These are phyloP conservation scores for Wallacemonas sp. DNA, from an alignment of 208 protist genomes.

Conservation along the genomic window DNA sequence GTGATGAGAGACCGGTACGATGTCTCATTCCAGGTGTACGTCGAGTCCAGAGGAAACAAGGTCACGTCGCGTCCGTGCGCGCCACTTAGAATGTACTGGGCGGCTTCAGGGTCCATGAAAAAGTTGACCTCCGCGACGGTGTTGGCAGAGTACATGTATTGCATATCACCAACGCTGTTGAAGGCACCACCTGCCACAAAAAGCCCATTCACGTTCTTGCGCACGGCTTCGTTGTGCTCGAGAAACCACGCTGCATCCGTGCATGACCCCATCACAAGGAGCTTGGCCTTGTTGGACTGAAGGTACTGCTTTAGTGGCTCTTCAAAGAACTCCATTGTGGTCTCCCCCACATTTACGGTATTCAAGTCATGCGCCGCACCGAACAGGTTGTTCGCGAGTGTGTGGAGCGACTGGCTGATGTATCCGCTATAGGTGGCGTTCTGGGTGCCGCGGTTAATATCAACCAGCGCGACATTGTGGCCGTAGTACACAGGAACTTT, in stretches of 20 bases:
- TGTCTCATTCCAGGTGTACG: conserved; percentile 29
- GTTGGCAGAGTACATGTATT: conserved; percentile 45
- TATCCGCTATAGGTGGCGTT: conserved; percentile 8
- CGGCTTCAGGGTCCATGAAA: conserved; percentile 65
- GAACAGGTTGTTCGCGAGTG: conserved; percentile 31
- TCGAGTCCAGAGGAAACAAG: conserved; percentile 50
- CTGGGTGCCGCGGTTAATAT: conserved; percentile 13
- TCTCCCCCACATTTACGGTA: background rate
- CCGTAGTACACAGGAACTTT: conserved; percentile 54
- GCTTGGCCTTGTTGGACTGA: conserved; percentile 23
- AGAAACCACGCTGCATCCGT: conserved; percentile 76
- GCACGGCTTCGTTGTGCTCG: conserved; percentile 16
- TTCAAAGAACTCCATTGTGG: conserved; percentile 18
- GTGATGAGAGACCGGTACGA: conserved; percentile 41
- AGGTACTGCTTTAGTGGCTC: conserved; percentile 34
- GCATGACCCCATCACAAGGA: conserved; percentile 57
- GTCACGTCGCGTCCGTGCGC: conserved; percentile 47
- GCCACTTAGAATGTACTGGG: conserved; percentile 47
- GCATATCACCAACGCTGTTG: conserved; percentile 30
- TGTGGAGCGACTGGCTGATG: conserved; percentile 8
- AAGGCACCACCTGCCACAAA: conserved; percentile 62
- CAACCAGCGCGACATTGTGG: conserved; percentile 28
- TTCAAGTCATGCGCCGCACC: conserved; percentile 26
- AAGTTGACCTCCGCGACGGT: conserved; percentile 59
- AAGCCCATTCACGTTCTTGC: conserved; percentile 31